Conservation (phyloP, 495 filamentous ascomycete genomes). For the Pseudomonodictys pantanalensis region DNA sequence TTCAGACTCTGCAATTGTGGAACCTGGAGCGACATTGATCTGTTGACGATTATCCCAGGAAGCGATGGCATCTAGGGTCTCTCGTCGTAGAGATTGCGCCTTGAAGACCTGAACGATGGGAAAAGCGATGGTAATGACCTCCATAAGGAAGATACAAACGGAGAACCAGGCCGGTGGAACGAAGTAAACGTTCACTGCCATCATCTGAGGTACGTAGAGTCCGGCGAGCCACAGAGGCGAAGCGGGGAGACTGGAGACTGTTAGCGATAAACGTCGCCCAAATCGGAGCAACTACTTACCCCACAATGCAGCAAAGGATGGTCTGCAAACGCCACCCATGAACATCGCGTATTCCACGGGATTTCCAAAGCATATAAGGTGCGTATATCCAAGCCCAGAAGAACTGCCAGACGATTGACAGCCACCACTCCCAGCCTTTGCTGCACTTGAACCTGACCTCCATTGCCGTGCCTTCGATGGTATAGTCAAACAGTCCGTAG, state of each 20-base stretch:
- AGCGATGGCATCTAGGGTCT: slow-evolving; percentile 47
- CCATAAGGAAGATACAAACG: slow-evolving; percentile 36
- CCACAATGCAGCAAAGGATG: slow-evolving; percentile 55
- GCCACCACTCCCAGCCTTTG: slow-evolving; percentile 65
- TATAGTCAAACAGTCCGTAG: slow-evolving; percentile 51
- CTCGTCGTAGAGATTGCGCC: slow-evolving; percentile 1
- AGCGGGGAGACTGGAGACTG: slow-evolving; percentile 53
- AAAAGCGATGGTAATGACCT: slow-evolving; percentile 10
- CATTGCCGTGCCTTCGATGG: slow-evolving; percentile 43
- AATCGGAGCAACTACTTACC: slow-evolving; percentile 39
- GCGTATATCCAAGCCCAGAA: slow-evolving; percentile 63
- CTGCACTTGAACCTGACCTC: slow-evolving; percentile 36
- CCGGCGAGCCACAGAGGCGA: slow-evolving; percentile 65
- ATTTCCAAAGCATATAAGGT: slow-evolving; percentile 47
- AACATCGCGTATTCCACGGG: slow-evolving; percentile 58
- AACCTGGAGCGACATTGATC: slow-evolving; percentile 24
- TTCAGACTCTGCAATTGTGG: slow-evolving; percentile 34
- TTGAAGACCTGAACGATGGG: slow-evolving; percentile 19
- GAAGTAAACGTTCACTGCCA: slow-evolving; percentile 54
- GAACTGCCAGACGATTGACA: slow-evolving; percentile 61
- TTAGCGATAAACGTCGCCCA: neutral
- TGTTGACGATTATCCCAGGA: slow-evolving; percentile 41
- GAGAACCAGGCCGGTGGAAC: slow-evolving; percentile 57
- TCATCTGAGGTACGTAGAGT: slow-evolving; percentile 57
- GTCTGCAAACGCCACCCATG: slow-evolving; percentile 69